phyloP scores from a whole-genome alignment of 2,329 filamentous ascomycete species.

The Penicillium psychrosexuale region DNA sequence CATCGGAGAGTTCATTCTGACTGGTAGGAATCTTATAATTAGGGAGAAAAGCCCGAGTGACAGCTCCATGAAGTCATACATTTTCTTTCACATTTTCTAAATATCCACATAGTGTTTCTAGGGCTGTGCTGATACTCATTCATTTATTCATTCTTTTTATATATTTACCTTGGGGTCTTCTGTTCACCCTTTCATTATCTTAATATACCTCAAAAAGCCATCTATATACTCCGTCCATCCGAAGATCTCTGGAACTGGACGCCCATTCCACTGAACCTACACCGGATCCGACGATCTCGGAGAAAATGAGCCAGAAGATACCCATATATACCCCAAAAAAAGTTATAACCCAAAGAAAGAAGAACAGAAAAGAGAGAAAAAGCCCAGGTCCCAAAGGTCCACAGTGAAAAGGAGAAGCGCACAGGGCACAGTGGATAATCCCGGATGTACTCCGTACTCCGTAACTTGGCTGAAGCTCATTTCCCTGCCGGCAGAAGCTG shows the following conservation, averaged over 20 bases:
- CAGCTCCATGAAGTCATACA: slow-evolving; percentile 16
- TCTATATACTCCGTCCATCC: not conserved
- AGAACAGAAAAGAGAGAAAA: not conserved
- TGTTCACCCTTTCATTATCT: not conserved
- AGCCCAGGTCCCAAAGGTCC: slow-evolving; percentile 2
- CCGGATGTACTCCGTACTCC: not conserved
- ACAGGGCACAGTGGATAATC: slow-evolving; percentile 14
- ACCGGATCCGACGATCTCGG: not conserved
- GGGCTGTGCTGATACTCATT: not conserved
- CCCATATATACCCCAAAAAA: too few relatives aligned
- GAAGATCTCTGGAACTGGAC: not conserved
- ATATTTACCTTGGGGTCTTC: not conserved
- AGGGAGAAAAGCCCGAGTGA: not conserved
- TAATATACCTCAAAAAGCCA: not conserved
- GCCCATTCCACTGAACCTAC: not conserved
- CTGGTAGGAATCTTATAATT: not conserved
- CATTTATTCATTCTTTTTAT: not conserved
- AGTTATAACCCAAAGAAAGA: not conserved
- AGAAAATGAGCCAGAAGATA: not conserved
- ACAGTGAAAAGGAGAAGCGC: slow-evolving; percentile 8
- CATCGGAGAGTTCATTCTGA: not conserved
- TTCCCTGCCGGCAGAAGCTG: not conserved
- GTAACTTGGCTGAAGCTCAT: slow-evolving; percentile 6
- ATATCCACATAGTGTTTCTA: not conserved
- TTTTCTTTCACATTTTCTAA: not conserved